Base-by-base conservation (phyloP, 2,329 filamentous ascomycete genomes). In the Diaporthe ilicicola region DNA sequence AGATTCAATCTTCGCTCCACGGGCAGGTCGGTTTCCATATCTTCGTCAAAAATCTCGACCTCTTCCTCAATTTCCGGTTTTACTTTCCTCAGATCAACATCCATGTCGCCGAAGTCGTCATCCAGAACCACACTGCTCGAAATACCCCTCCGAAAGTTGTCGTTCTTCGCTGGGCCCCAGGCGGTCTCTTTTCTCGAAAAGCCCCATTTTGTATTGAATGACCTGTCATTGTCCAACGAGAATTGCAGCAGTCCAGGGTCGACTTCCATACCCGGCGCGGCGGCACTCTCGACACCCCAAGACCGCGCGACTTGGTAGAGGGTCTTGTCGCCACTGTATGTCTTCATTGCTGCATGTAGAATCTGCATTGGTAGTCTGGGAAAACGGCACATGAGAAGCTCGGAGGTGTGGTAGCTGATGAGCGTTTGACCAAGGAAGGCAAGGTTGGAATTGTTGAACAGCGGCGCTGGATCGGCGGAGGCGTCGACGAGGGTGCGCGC, bases 261-360 rank as follows among this genome's bases (percentile, higher is more conserved):
- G 69, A 98, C 95, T 83, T 98, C 95, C 71, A 90, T 90, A 64
- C 95, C 96, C 0, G 96, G 96, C 24, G 90, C 92, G 13, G 93
- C 93, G n/a, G 94, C 95, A 53, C 87, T 84, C 80, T 98, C 95
- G 19, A 98, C 90, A 82, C 96, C 96, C 96, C 96, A 99, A 83
- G 96, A 93, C 73, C 88, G 85, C 19, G 93, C 90, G 74, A 98
- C 88, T 24, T 90, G 86, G 65, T 91, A 85, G 56, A 98, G 87
- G 1, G 95, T 91, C 75, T 90, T 89, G 7, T 90, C 88, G 5
- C 96, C 96, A 56, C 91, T 88, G 80, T 94, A 98, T 56, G 93
- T 94, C 77, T 92, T 91, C 85, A 97, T 91, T 39, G 94, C 92
- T 67, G 94, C 91, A 82, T 94, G 97, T 66, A 97, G 84, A 70